Base-by-base conservation (phyloP, 148 eudicot species). In the Polygonum aviculare region DNA sequence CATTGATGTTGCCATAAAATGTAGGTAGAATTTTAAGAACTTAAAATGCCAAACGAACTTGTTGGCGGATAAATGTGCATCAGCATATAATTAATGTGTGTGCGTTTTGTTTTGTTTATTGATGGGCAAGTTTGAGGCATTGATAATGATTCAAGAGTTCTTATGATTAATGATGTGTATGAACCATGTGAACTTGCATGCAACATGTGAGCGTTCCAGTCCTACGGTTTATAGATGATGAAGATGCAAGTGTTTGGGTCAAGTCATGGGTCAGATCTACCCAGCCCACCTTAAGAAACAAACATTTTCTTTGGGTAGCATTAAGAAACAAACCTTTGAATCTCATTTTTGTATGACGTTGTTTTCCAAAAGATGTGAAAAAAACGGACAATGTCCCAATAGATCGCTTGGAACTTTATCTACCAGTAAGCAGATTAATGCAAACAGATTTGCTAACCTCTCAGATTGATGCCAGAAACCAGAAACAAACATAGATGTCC, bases 21-120 rank as follows among this genome's bases (percentile, higher is more conserved):
- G 72, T 67, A 67, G 72, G 72, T 67, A 31, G 69, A 26, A 26
- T 9, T 60, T 12, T 60, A 18, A 26, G 31, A 26, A 26, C 1
- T 26, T 26, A 26, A 26, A 26, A 26, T 26, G 31, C 31, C 1
- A 26, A 26, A 26, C 31, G 12, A 65, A 65, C n/a, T 65, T 65
- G 71, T 65, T 12, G 71, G 71, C n/a, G 36, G 14, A 22, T 67
- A 67, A 67, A 67, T 67, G 41, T 67, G 3, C 72, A 67, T 67
- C 41, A 14, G 72, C 72, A 67, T 67, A 44, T 3, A 1, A 67
- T 67, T 11, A 60, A 60, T 67, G 44, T 26, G 18, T 2, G 47
- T 44, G 31, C 31, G 31, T 26, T 26, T 26, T 26, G 31, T 44
- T 44, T 44, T 5, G 6, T 41, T 41, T 41, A 5, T 41, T 41